A percentile compares a stretch with the other conserved stretches of the same genome.
phyloP scores from a whole-genome alignment of 495 filamentous ascomycete species.

The Neurospora sp. region DNA sequence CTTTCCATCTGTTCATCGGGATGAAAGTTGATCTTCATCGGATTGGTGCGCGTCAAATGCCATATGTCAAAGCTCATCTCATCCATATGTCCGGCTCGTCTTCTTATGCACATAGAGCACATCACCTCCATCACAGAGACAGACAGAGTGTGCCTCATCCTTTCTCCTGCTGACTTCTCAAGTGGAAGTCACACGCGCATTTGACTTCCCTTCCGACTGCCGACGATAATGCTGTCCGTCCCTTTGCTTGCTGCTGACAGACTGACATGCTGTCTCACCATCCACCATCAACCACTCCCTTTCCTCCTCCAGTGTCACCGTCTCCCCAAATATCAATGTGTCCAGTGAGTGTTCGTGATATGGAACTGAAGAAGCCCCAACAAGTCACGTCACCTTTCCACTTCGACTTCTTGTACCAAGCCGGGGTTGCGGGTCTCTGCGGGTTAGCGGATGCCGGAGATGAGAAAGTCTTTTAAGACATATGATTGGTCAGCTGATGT shows the following conservation, averaged over 20 bases:
- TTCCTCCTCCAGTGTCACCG: neutral
- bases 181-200: neutral
- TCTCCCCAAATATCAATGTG: neutral
- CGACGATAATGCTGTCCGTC: neutral
- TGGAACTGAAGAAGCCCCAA: neutral
- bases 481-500: neutral
- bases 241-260: neutral
- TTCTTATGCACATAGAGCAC: neutral
- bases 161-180: neutral
- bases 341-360: neutral
- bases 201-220: neutral
- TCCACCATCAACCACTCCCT: neutral
- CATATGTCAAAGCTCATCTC: neutral
- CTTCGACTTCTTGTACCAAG: neutral
- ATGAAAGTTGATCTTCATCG: neutral
- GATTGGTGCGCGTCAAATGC: neutral
- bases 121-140: neutral
- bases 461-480: neutral
- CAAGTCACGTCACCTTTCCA: neutral
- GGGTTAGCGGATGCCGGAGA: conserved; percentile 12
- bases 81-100: neutral
- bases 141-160: neutral
- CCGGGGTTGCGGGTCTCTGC: conserved; percentile 2
- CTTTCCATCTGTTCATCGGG: neutral
- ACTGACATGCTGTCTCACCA: neutral